These are phyloP conservation scores for Dorcoceras hygrometricum DNA, from an alignment of 257 asterid species.

Conservation along the genomic window DNA sequence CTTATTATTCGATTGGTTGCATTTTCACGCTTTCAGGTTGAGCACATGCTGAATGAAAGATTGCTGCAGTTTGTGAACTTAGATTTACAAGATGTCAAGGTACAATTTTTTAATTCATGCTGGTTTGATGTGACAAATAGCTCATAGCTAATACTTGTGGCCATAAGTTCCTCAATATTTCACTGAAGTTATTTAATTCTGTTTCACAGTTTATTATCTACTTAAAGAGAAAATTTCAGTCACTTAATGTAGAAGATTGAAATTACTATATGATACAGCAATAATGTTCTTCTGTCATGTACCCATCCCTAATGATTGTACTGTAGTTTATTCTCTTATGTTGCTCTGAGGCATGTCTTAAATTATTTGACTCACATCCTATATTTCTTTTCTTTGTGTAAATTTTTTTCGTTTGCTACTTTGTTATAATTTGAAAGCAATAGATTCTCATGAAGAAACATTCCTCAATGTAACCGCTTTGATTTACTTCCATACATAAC, in stretches of 20 bases:
- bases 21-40: slow-evolving; percentile 61
- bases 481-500: background rate
- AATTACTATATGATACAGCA: background rate
- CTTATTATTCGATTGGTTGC: slow-evolving; percentile 18
- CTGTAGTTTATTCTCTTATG: background rate
- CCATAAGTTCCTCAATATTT: slow-evolving; percentile 12
- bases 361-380: background rate
- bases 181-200: slow-evolving; percentile 1
- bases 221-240: background rate
- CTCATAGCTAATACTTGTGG: background rate
- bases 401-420: background rate
- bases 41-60: slow-evolving; percentile 87
- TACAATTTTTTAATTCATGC: slow-evolving; percentile 26
- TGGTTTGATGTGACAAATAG: slow-evolving; percentile 3
- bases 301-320: background rate
- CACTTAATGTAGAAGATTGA: background rate
- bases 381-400: background rate
- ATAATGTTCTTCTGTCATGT: background rate
- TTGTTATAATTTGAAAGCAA: background rate
- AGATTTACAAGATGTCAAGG: slow-evolving; percentile 98
- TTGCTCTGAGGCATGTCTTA: background rate
- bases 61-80: slow-evolving; percentile 87
- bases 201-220: slow-evolving; percentile 6
- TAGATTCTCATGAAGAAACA: background rate
- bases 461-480: background rate